These are phyloP conservation scores for Salix dunnii DNA, from an alignment of 345 rosid genomes.

Conservation along the genomic window DNA sequence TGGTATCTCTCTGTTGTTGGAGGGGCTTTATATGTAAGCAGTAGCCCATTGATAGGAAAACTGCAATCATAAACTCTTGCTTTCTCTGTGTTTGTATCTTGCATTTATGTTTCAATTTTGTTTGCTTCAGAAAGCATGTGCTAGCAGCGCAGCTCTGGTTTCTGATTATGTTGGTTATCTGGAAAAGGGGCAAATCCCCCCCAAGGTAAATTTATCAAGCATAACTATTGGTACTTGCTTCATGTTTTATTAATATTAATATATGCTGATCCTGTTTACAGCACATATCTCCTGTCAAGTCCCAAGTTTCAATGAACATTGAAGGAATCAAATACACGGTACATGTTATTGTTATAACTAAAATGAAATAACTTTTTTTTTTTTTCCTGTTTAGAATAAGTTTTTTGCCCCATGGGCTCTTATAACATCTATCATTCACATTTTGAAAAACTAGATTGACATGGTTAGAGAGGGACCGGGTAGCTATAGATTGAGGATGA, in stretches of 20 bases:
- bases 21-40: constrained; percentile 89
- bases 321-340: constrained; percentile 99
- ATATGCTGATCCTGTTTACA: constrained; percentile 34
- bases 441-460: constrained; percentile 55
- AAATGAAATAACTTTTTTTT: background rate
- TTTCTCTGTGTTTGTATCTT: background rate
- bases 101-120: constrained; percentile 8
- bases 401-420: constrained; percentile 5
- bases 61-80: background rate
- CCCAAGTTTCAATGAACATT: constrained; percentile 94
- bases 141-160: constrained; percentile 92
- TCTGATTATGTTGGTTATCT: constrained; percentile 97
- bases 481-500: constrained; percentile 87
- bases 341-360: constrained; percentile 18
- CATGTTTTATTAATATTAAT: constrained; percentile 18
- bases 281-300: constrained; percentile 95
- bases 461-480: constrained; percentile 94
- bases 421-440: constrained; percentile 10
- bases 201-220: constrained; percentile 56
- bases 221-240: constrained; percentile 5
- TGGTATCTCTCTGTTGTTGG: constrained; percentile 99
- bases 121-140: constrained; percentile 81
- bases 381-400: background rate
- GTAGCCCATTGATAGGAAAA: constrained; percentile 10
- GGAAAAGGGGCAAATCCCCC: constrained; percentile 99